These are phyloP conservation scores for Cucumis cinereus DNA, from an alignment of 306 rosid genomes.

Conservation along the genomic window DNA sequence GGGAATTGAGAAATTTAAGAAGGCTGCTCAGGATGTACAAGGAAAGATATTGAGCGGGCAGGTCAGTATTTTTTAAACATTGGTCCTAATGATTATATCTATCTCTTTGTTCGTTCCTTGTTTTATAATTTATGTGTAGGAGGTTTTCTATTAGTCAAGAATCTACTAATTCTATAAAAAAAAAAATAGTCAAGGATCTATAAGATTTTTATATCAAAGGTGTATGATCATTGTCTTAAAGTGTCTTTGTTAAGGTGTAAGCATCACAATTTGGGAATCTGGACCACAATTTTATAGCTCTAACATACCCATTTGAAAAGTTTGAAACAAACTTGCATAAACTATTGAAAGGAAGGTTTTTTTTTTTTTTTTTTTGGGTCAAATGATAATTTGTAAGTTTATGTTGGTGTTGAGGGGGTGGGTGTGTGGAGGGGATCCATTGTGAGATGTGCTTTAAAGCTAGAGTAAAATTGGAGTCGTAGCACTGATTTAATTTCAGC, in stretches of 20 bases:
- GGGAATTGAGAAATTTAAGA: slow-evolving; percentile 93
- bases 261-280: neutral
- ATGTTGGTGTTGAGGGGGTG: neutral
- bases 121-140: neutral
- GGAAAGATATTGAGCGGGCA: slow-evolving; percentile 80
- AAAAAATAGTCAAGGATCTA: too few species aligned
- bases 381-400: too few species aligned
- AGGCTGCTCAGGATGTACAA: slow-evolving; percentile 73
- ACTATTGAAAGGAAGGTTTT: neutral
- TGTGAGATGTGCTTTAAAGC: neutral
- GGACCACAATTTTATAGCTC: neutral
- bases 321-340: neutral
- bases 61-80: slow-evolving; percentile 37
- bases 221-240: neutral
- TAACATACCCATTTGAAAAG: neutral
- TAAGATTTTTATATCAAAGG: neutral
- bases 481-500: neutral
- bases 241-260: neutral
- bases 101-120: neutral
- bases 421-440: neutral
- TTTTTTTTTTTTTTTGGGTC: neutral
- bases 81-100: neutral
- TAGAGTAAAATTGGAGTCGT: neutral
- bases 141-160: neutral
- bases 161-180: neutral